Base-by-base conservation (phyloP, 306 rosid species). In the Ammopiptanthus mongolicus region DNA sequence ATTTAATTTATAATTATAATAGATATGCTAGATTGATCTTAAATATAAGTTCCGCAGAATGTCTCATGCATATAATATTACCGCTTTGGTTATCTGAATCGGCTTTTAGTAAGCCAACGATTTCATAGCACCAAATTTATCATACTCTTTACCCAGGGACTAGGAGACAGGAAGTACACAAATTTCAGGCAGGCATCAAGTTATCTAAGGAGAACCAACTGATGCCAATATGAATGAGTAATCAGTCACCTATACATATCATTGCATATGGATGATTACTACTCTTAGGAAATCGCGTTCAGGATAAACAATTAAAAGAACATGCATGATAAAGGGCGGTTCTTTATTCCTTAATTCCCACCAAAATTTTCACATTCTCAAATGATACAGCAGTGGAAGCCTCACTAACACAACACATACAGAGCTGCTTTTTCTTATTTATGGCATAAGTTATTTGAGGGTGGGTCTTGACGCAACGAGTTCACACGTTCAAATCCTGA, bases 331-430 rank as follows among this genome's bases (percentile, higher is more conserved):
- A 13, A 56, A 29, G 5, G 75, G 6, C 15, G 22, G 8, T 21
- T 76, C 50, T 39, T 46, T 64, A 5, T 82, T 69, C 52, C 37
- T 42, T 44, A 21, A 7, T 8, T 42, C 73, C 41, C 36, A 66
- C 83, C 78, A 81, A 80, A 84, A 77, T 12, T 80, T 44, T 77
- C 62, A 84, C 14, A 34, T 23, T 70, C 56, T 71, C 75, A 13
- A 15, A 60, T 37, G 61, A 62, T 76, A 60, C 80, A 76, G 14
- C 21, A 69, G 22, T 0, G 28, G 21, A 65, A 84, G 34, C 62
- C 71, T 44, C 65, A 25, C 22, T 18, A 3, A 42, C n/a, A 66
- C 75, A 44, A 66, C 33, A 29, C 11, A 50, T 12, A 34, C 13
- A 41, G 59, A 12, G 47, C 65, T 37, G 41, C 42, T 48, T 36